Percentiles rank a stretch among this genome's conserved stretches.
These are phyloP conservation scores for Parmelia sp. DNA, from an alignment of 495 filamentous ascomycete species.

Conservation along the genomic window DNA sequence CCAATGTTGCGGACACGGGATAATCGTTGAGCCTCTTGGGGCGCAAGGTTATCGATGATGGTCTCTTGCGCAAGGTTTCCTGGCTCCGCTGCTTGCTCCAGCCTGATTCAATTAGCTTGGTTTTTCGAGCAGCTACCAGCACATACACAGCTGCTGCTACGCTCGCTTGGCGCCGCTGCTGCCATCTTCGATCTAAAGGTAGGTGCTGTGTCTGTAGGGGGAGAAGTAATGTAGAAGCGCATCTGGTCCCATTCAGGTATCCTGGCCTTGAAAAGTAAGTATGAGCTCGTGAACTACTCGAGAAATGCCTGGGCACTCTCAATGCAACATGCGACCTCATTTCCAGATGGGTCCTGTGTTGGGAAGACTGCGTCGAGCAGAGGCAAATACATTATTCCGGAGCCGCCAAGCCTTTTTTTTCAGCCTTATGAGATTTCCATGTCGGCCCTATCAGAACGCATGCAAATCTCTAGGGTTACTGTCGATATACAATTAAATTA, in stretches of 20 bases:
- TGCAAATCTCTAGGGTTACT: too few relatives aligned
- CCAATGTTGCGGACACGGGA: constrained; percentile 88
- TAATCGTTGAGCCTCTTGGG: constrained; percentile 68
- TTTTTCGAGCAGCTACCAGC: not conserved
- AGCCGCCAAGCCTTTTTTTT: constrained; percentile 13
- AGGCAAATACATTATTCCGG: not conserved
- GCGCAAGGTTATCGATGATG: constrained; percentile 67
- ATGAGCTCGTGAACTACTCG: constrained; percentile 8
- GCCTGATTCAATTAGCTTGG: constrained; percentile 27
- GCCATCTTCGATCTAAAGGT: constrained; percentile 28
- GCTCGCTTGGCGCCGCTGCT: constrained; percentile 32
- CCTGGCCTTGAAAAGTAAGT: constrained; percentile 13
- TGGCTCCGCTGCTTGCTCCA: constrained; percentile 60
- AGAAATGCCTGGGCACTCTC: constrained; percentile 20
- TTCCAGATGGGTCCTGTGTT: constrained; percentile 4
- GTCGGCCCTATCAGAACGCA: not conserved
- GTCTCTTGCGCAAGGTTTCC: constrained; percentile 55
- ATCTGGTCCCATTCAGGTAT: constrained; percentile 26
- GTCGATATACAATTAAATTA: not conserved
- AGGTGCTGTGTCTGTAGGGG: constrained; percentile 16
- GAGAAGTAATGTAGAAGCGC: constrained; percentile 21
- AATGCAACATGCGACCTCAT: constrained; percentile 33
- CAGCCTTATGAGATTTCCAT: constrained; percentile 19
- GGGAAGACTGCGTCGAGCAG: not conserved
- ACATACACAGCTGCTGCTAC: constrained; percentile 43